phyloP scores from a whole-genome alignment of 2,329 filamentous ascomycete genomes.

The Dactylonectria estremocensis region DNA sequence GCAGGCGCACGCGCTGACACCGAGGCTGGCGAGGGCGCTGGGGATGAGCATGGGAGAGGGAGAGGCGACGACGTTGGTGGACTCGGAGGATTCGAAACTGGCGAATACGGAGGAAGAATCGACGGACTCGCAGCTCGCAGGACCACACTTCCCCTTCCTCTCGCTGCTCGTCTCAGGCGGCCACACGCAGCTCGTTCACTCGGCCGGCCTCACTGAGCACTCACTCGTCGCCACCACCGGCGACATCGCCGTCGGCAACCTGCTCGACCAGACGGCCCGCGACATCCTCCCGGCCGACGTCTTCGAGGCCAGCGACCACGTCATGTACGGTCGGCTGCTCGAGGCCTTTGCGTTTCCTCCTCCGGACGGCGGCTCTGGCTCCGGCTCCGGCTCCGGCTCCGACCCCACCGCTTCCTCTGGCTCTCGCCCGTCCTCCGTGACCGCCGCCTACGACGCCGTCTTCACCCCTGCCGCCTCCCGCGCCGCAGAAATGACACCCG shows the following conservation, averaged over 20 bases:
- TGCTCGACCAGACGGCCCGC: conserved; percentile 89
- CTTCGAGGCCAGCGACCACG: conserved; percentile 69
- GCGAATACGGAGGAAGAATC: background rate
- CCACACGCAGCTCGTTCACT: conserved; percentile 89
- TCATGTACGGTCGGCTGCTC: conserved; percentile 86
- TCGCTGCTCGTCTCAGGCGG: conserved; percentile 93
- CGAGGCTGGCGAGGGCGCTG: conserved; percentile 80
- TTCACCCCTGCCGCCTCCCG: conserved; percentile 74
- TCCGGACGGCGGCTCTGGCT: conserved; percentile 28
- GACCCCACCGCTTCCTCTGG: conserved; percentile 30
- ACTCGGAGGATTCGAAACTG: conserved; percentile 6
- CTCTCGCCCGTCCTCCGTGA: conserved; percentile 16
- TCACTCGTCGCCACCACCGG: conserved; percentile 78
- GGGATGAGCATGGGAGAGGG: conserved; percentile 47
- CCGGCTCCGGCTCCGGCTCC: conserved; percentile 13
- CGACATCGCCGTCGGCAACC: conserved; percentile 92
- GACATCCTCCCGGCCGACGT: conserved; percentile 76
- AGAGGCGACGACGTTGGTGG: background rate
- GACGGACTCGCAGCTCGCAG: conserved; percentile 1
- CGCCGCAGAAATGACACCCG: conserved; percentile 68
- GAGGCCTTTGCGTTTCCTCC: conserved; percentile 83
- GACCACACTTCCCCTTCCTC: conserved; percentile 84
- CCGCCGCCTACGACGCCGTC: conserved; percentile 52
- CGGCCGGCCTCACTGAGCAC: conserved; percentile 78
- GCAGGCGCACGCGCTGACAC: conserved; percentile 95